Percentiles rank a stretch among this genome's conserved stretches.
Evolutionary conservation across 2,329 filamentous ascomycete species (phyloP).

Genomic region (Diplocarpon mali): DNA sequence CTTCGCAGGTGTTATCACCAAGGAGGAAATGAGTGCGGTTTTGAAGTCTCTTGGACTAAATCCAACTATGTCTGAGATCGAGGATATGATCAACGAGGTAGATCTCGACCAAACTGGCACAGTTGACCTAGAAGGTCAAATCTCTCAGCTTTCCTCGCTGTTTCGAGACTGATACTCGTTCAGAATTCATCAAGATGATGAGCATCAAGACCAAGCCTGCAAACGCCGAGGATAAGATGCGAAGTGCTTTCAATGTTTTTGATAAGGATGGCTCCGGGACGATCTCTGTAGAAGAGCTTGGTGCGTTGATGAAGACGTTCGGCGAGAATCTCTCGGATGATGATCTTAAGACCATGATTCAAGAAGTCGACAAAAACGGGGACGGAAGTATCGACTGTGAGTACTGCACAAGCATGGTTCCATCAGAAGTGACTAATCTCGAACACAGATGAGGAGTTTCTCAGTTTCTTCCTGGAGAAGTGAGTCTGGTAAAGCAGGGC

Average conservation of each 20-base stretch:
- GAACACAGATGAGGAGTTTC: conserved; percentile 8
- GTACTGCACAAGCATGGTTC: conserved; percentile 12
- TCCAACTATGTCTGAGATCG: conserved; percentile 49
- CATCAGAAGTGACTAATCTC: neutral
- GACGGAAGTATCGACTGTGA: conserved; percentile 54
- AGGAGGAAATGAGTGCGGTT: conserved; percentile 50
- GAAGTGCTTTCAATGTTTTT: conserved; percentile 55
- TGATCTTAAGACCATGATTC: conserved; percentile 55
- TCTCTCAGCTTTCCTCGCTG: neutral
- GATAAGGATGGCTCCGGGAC: conserved; percentile 56
- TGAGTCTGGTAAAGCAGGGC: neutral
- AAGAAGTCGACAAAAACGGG: conserved; percentile 52
- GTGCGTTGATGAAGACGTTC: conserved; percentile 52
- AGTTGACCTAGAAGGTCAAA: conserved; percentile 49
- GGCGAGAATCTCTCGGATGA: conserved; percentile 54
- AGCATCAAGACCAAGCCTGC: conserved; percentile 49
- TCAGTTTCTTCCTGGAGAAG: conserved; percentile 9
- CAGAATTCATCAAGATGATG: conserved; percentile 60
- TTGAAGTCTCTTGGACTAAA: conserved; percentile 54
- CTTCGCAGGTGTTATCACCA: conserved; percentile 47
- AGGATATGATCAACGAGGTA: conserved; percentile 58
- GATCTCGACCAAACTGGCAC: conserved; percentile 54
- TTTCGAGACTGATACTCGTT: neutral
- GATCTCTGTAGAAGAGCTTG: conserved; percentile 51
- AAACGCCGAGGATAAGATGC: conserved; percentile 53